Percentiles rank a stretch among this genome's conserved stretches.
phyloP scores from a whole-genome alignment of 371 early-diverging fungal genomes.

The Apophysomyces sp. region DNA sequence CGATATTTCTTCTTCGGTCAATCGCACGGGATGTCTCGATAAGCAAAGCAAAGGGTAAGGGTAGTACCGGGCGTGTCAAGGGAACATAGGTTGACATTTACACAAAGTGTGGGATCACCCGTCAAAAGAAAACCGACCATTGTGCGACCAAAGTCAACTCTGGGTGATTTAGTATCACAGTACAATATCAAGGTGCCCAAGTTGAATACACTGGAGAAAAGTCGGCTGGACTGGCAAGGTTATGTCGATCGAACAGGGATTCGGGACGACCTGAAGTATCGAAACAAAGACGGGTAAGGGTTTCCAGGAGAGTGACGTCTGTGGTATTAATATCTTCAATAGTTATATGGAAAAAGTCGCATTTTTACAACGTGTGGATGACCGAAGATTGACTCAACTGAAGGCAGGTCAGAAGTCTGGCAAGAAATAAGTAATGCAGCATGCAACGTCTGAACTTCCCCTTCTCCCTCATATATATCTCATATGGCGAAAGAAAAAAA shows the following conservation, averaged over 20 bases:
- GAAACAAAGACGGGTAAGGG: constrained; percentile 66
- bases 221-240: constrained; percentile 69
- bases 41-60: not conserved
- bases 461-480: not conserved
- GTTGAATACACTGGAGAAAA: constrained; percentile 71
- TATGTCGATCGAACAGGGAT: constrained; percentile 69
- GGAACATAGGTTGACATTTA: not conserved
- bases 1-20: constrained; percentile 26
- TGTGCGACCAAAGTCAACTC: constrained; percentile 48
- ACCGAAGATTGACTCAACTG: constrained; percentile 46
- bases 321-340: too few relatives aligned
- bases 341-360: constrained; percentile 63
- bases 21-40: not conserved
- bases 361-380: constrained; percentile 60
- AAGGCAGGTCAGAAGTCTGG: constrained; percentile 38
- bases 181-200: constrained; percentile 68
- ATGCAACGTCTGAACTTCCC: not conserved
- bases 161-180: constrained; percentile 57
- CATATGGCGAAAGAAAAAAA: not conserved
- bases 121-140: constrained; percentile 21
- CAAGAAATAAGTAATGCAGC: constrained; percentile 12
- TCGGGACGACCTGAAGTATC: constrained; percentile 63
- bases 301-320: too few relatives aligned
- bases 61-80: not conserved
- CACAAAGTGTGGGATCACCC: constrained; percentile 1